Percentiles rank a stretch among this genome's conserved stretches.
Conservation (phyloP, 73 alveolate species). For the Paramecium tetraurelia region DNA sequence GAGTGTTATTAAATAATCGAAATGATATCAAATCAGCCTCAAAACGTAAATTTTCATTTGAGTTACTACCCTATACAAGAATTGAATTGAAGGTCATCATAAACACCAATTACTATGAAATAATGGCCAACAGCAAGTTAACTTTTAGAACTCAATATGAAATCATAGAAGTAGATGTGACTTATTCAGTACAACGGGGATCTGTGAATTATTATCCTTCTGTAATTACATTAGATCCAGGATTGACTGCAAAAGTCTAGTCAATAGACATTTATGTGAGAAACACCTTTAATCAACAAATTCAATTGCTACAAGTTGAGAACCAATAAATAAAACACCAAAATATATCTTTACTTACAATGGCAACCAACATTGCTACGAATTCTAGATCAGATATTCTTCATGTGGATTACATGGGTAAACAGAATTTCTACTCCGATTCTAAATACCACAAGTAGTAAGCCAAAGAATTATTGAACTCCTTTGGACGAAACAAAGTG, state of each 20-base stretch:
- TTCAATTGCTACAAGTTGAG: neutral
- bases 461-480: neutral
- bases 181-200: neutral
- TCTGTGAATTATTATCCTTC: neutral
- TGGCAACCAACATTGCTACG: neutral
- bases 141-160: neutral
- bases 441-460: neutral
- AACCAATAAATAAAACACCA: neutral
- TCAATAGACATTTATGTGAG: neutral
- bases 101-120: conserved; percentile 2
- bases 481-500: neutral
- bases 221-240: conserved; percentile 1
- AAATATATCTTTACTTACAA: neutral
- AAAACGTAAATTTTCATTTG: neutral
- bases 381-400: neutral
- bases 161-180: neutral
- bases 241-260: neutral
- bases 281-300: neutral
- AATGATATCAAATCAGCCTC: neutral
- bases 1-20: neutral
- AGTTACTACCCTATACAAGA: neutral
- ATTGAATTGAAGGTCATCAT: neutral
- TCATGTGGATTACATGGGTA: neutral
- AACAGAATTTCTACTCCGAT: neutral
- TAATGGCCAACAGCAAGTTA: neutral